Conservation (phyloP, 306 rosid species). For the Neltuma alba region DNA sequence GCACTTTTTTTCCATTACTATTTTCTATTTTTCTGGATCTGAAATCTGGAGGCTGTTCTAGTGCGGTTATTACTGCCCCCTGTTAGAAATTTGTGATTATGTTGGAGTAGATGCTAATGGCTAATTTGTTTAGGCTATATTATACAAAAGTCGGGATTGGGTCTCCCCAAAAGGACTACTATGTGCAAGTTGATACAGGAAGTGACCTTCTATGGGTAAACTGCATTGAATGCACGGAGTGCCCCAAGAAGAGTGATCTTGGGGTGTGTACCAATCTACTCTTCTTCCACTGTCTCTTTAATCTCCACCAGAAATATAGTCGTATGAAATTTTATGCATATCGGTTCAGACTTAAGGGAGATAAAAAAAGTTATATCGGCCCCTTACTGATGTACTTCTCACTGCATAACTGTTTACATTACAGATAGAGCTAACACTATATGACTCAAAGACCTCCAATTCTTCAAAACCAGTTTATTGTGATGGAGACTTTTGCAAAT, state of each 20-base stretch:
- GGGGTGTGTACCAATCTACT: constrained; percentile 60
- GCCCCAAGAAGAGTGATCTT: constrained; percentile 72
- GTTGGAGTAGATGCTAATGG: constrained; percentile 29
- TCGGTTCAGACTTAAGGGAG: constrained; percentile 5
- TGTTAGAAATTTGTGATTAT: background rate
- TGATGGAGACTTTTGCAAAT: constrained; percentile 65
- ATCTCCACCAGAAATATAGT: constrained; percentile 6
- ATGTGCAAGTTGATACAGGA: constrained; percentile 96
- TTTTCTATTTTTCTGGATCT: background rate
- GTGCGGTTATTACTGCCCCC: background rate
- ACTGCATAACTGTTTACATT: constrained; percentile 36
- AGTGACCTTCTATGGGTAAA: constrained; percentile 94
- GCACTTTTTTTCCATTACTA: background rate
- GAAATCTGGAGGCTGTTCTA: background rate
- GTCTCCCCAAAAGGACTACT: constrained; percentile 70
- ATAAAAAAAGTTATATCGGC: constrained; percentile 12
- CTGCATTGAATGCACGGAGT: constrained; percentile 64
- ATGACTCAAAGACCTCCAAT: constrained; percentile 56
- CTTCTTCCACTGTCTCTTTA: constrained; percentile 11
- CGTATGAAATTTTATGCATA: constrained; percentile 13
- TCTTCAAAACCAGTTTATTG: constrained; percentile 64
- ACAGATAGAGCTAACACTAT: constrained; percentile 73
- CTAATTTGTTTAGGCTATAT: constrained; percentile 64
- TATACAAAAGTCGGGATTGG: constrained; percentile 80
- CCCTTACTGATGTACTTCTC: constrained; percentile 32